Base-by-base conservation (phyloP, 2,329 filamentous ascomycete genomes). In the Paecilomyces fulvus region DNA sequence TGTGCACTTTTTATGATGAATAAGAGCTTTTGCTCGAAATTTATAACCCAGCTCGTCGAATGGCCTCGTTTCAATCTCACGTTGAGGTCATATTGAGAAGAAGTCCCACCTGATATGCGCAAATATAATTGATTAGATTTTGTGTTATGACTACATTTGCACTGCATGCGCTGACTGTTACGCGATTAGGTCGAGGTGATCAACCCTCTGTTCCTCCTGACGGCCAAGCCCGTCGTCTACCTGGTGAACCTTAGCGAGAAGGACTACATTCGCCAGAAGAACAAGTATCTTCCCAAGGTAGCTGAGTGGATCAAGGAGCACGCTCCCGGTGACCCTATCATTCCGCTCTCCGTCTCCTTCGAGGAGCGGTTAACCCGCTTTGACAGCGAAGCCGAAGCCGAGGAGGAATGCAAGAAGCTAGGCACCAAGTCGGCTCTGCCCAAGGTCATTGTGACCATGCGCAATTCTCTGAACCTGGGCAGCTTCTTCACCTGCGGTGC, bases 11-110 rank as follows among this genome's bases (percentile, higher is more conserved):
- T 73, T 67, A 87, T 96, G 94, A 97, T 97, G 94, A 97, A 86
- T 88, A 95, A 96, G 88, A 94, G 91, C 90, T 86, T 51, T 83
- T 80, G 89, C 90, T 92, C 88, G 88, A 91, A 82, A 80, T 89
- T n/a, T n/a, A 92, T 31, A 95, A 90, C 94, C 94, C 94, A 99
- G 94, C 94, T 99, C 94, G 88, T 96, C 87, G 92, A 97, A 87
- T 84, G 72, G 83, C 84, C 88, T 89, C 85, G 82, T 77, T 73
- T 78, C n/a, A 75, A 78, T 73, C 73, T 82, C 79, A 89, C 85
- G 83, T 82, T 71, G 88, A 90, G 88, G 81, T 80, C 81, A 83
- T 85, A 72, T 77, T 96, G 92, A 95, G 91, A 96, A 87, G 81
- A 89, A 80, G 78, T 83, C 82, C 81, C 77, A 78, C 73, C 85